Evolutionary conservation across 305 asterid genomes (phyloP).

Genomic region (Fraxinus nigra): DNA sequence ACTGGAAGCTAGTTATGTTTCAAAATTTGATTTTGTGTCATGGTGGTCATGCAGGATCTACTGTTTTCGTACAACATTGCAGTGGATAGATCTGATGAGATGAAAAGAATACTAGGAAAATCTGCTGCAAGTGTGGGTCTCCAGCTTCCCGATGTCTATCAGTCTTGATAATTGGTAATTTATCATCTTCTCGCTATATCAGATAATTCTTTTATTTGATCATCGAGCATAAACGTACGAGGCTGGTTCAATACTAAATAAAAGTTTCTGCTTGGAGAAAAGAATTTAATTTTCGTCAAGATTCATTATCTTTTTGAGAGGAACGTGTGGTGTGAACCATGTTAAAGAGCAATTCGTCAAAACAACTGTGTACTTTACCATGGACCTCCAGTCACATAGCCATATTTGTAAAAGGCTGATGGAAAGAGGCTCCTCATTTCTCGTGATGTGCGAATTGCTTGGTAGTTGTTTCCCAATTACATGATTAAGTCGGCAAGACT

Average conservation of each 20-base stretch:
- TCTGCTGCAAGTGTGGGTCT: constrained; percentile 95
- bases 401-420: background rate
- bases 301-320: background rate
- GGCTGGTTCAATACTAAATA: background rate
- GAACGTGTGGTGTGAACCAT: background rate
- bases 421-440: background rate
- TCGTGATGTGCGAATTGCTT: background rate
- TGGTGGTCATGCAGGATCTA: constrained; percentile 47
- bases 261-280: background rate
- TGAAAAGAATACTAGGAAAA: constrained; percentile 67
- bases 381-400: background rate
- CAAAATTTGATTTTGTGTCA: background rate
- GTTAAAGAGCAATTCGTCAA: background rate
- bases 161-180: constrained; percentile 48
- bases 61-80: constrained; percentile 86
- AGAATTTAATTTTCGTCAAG: background rate
- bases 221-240: background rate
- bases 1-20: background rate
- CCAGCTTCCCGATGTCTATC: constrained; percentile 74
- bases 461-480: background rate
- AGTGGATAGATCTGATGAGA: constrained; percentile 78
- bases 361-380: background rate
- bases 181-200: background rate
- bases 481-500: background rate
- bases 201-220: background rate